Evolutionary conservation across 2,329 filamentous ascomycete genomes (phyloP).

Genomic region (Dactylellina sp.): DNA sequence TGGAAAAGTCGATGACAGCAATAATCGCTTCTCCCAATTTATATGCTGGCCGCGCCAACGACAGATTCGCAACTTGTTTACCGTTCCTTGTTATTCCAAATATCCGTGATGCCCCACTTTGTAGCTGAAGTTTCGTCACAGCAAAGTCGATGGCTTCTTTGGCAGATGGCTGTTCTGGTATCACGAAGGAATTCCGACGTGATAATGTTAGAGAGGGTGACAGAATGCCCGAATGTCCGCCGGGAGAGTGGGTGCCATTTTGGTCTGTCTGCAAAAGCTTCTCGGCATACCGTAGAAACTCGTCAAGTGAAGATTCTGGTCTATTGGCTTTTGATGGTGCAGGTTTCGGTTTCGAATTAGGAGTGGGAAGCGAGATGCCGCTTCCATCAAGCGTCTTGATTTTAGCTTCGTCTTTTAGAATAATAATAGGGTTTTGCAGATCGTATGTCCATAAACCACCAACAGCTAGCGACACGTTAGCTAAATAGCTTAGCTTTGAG

Average conservation of each 20-base stretch:
- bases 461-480: slow-evolving; percentile 60
- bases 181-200: slow-evolving; percentile 68
- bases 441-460: slow-evolving; percentile 73
- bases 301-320: slow-evolving; percentile 66
- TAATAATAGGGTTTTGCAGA: slow-evolving; percentile 90
- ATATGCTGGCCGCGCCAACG: slow-evolving; percentile 87
- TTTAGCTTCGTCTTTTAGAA: slow-evolving; percentile 83
- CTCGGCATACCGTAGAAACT: slow-evolving; percentile 82
- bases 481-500: not conserved
- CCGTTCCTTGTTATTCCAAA: slow-evolving; percentile 96
- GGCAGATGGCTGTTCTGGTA: slow-evolving; percentile 72
- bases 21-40: slow-evolving; percentile 87
- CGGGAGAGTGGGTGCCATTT: slow-evolving; percentile 66
- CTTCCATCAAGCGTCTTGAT: slow-evolving; percentile 69
- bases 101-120: slow-evolving; percentile 62
- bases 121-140: slow-evolving; percentile 78
- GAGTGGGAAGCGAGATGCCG: slow-evolving; percentile 46
- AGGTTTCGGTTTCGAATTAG: slow-evolving; percentile 35
- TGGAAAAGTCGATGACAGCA: slow-evolving; percentile 83
- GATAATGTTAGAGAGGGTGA: slow-evolving; percentile 75
- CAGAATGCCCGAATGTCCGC: slow-evolving; percentile 70
- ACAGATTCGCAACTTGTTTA: slow-evolving; percentile 89
- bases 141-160: slow-evolving; percentile 92
- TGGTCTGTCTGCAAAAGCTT: slow-evolving; percentile 74
- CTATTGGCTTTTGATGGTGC: slow-evolving; percentile 31